phyloP scores from a whole-genome alignment of 176 grass and related monocot genomes.

The Alopecurus myosuroides region DNA sequence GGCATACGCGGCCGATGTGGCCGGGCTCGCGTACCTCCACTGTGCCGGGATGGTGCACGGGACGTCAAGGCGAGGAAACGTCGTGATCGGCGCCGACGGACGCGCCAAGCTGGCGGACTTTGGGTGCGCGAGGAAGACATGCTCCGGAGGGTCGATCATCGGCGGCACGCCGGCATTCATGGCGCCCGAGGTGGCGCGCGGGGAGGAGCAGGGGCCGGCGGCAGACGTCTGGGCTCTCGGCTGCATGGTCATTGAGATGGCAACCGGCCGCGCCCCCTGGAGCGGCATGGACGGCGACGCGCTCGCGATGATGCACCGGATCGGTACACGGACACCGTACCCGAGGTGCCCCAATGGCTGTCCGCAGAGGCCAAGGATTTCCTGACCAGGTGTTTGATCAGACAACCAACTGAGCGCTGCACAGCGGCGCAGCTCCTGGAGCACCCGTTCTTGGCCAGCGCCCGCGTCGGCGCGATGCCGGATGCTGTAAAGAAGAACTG shows the following conservation, averaged over 20 bases:
- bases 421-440: slow-evolving; percentile 46
- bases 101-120: slow-evolving; percentile 46
- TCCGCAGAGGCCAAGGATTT: slow-evolving; percentile 35
- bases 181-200: slow-evolving; percentile 49
- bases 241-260: slow-evolving; percentile 42
- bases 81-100: slow-evolving; percentile 31
- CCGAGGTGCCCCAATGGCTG: slow-evolving; percentile 20
- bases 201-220: slow-evolving; percentile 20
- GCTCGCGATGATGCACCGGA: too few relatives aligned
- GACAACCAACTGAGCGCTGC: neutral
- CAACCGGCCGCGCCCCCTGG: slow-evolving; percentile 23
- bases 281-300: too few relatives aligned
- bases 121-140: slow-evolving; percentile 25
- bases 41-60: slow-evolving; percentile 34
- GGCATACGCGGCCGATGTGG: slow-evolving; percentile 26
- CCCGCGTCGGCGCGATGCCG: neutral
- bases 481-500: slow-evolving; percentile 6
- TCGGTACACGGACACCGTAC: too few relatives aligned
- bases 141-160: neutral
- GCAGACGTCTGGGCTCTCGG: slow-evolving; percentile 43
- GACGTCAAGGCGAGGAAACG: slow-evolving; percentile 58
- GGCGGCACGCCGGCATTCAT: slow-evolving; percentile 49
- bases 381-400: slow-evolving; percentile 13
- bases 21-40: slow-evolving; percentile 60
- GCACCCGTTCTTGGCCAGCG: slow-evolving; percentile 42